Conservation (phyloP, 176 grass and related monocot species). For the Carex myosuroides region DNA sequence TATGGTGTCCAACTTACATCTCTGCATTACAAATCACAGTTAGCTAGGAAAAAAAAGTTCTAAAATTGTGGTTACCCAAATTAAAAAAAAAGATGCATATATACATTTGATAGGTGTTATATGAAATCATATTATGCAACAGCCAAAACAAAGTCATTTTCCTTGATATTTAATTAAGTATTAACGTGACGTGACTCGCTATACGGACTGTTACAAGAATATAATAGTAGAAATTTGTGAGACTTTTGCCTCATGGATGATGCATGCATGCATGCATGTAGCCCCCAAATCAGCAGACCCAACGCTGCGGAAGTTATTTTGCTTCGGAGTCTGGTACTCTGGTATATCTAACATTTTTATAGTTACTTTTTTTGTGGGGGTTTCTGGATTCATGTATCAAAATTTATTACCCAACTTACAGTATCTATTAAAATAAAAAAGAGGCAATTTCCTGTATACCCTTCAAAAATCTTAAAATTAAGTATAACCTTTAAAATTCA, state of each 20-base stretch:
- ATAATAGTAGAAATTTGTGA: not conserved
- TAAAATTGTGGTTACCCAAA: too few species aligned
- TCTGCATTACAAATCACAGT: not conserved
- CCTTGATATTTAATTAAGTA: not conserved
- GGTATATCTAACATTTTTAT: not conserved
- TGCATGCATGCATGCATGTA: constrained; percentile 14
- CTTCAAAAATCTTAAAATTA: too few species aligned
- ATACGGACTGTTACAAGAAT: not conserved
- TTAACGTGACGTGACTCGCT: not conserved
- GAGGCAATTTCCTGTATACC: too few species aligned
- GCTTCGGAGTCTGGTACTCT: not conserved
- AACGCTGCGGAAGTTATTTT: constrained; percentile 4
- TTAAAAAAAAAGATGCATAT: not conserved
- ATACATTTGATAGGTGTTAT: not conserved
- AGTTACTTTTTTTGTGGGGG: not conserved
- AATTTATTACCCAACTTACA: not conserved
- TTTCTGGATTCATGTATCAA: not conserved
- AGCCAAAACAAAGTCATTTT: not conserved
- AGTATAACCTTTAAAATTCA: too few species aligned
- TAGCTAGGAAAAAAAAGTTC: too few species aligned
- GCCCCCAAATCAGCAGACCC: constrained; percentile 9
- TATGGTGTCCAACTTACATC: not conserved
- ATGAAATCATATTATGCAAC: too few species aligned
- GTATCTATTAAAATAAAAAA: not conserved
- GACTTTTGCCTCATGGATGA: constrained; percentile 14